Conservation (phyloP, 2,329 filamentous ascomycete species). For the Thielaviopsis punctulata region DNA sequence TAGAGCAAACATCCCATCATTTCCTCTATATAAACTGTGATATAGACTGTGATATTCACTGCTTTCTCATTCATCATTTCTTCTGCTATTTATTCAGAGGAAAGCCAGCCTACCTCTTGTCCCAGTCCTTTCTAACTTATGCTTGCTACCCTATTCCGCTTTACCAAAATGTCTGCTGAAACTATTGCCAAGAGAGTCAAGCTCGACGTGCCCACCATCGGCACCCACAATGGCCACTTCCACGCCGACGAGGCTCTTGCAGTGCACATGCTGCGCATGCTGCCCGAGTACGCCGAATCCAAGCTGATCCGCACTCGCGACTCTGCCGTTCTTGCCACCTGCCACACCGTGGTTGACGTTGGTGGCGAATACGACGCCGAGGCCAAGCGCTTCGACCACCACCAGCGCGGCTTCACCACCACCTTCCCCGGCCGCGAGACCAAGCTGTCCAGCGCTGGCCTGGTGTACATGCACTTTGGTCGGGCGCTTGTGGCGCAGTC, state of each 20-base stretch:
- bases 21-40: too few species aligned
- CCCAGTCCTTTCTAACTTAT: constrained; percentile 10
- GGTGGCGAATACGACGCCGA: constrained; percentile 76
- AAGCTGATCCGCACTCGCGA: constrained; percentile 77
- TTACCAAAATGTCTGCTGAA: constrained; percentile 40
- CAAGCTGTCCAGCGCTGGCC: constrained; percentile 82
- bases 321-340: constrained; percentile 55
- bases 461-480: constrained; percentile 94
- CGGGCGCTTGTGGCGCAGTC: constrained; percentile 55
- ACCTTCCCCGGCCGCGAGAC: constrained; percentile 72
- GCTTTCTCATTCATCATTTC: background rate
- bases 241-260: constrained; percentile 96
- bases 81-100: too few species aligned
- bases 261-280: constrained; percentile 82
- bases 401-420: constrained; percentile 78
- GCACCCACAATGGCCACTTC: constrained; percentile 96
- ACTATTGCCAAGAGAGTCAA: constrained; percentile 69
- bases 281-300: constrained; percentile 62
- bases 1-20: too few species aligned
- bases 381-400: constrained; percentile 78
- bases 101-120: too few species aligned
- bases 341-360: constrained; percentile 96
- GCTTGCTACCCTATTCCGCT: constrained; percentile 26
- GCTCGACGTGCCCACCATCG: constrained; percentile 46
- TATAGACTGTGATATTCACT: too few species aligned